These are phyloP conservation scores for Xylariaceae sp. DNA, from an alignment of 2,329 filamentous ascomycete species.

Conservation along the genomic window DNA sequence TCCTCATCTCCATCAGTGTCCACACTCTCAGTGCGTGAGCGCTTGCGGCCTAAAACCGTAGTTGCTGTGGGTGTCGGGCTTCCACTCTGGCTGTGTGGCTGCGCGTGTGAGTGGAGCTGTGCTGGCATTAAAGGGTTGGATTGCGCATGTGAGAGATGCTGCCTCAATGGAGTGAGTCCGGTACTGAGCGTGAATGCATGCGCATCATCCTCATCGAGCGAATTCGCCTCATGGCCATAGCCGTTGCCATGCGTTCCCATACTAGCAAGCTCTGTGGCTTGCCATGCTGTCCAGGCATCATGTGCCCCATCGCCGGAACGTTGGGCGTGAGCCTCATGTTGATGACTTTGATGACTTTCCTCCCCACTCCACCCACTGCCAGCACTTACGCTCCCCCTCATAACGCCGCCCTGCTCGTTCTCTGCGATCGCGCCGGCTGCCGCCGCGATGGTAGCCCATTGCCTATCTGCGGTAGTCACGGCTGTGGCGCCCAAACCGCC, in stretches of 20 bases:
- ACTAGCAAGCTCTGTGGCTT: too few relatives aligned
- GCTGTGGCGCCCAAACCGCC: constrained; percentile 1
- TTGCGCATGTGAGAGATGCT: not conserved
- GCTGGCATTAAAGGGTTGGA: too few relatives aligned
- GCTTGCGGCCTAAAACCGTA: constrained; percentile 24
- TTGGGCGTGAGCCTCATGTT: not conserved
- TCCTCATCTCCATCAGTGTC: constrained; percentile 18
- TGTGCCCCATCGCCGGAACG: too few relatives aligned
- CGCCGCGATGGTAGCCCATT: constrained; percentile 17
- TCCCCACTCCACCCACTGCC: not conserved
- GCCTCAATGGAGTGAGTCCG: constrained; percentile 16
- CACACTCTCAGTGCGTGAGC: constrained; percentile 28
- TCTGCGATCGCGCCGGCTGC: constrained; percentile 1
- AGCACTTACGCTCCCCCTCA: constrained; percentile 1
- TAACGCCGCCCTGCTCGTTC: not conserved
- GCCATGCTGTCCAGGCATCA: too few relatives aligned
- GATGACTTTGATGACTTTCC: not conserved
- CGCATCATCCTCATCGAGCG: not conserved
- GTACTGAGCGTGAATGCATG: constrained; percentile 16
- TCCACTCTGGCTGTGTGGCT: not conserved
- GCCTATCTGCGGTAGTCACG: constrained; percentile 8
- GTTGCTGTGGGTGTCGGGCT: constrained; percentile 4
- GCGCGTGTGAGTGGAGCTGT: too few relatives aligned
- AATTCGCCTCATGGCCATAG: not conserved
- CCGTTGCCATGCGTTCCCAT: too few relatives aligned